Percentiles rank a stretch among this genome's conserved stretches.
Evolutionary conservation across 306 rosid species (phyloP).

Genomic region (Hippophae gyantsensis): DNA sequence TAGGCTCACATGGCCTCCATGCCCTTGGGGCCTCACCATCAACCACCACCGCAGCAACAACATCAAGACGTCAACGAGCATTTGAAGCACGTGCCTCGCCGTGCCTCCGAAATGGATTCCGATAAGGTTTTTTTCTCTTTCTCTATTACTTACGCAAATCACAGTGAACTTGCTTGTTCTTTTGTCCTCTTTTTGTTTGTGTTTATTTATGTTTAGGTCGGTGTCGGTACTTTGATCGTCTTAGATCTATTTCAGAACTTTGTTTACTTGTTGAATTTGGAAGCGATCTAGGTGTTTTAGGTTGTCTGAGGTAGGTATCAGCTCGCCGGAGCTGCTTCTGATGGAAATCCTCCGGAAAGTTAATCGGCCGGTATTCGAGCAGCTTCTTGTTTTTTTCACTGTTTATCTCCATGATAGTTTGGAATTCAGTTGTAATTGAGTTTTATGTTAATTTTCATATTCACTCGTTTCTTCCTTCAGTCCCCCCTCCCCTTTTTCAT

Average conservation of each 20-base stretch:
- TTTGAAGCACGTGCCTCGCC: conserved; percentile 30
- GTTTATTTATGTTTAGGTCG: conserved; percentile 7
- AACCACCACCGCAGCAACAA: conserved; percentile 26
- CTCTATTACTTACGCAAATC: conserved; percentile 5
- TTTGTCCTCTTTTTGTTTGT: no score
- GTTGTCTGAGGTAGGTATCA: conserved; percentile 16
- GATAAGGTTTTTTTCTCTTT: conserved; percentile 47
- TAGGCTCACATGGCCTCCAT: conserved; percentile 56
- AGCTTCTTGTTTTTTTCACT: neutral
- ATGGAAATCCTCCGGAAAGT: conserved; percentile 1
- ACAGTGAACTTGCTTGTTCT: neutral
- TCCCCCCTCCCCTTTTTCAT: neutral
- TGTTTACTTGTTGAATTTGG: conserved; percentile 21
- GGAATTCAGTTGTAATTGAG: neutral
- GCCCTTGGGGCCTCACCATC: conserved; percentile 63
- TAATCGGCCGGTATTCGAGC: neutral
- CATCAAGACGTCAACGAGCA: conserved; percentile 32
- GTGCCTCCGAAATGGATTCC: conserved; percentile 46
- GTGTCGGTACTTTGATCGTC: conserved; percentile 32
- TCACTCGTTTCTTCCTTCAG: neutral
- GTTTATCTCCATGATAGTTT: neutral
- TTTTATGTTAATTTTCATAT: neutral
- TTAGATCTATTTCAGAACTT: conserved; percentile 36
- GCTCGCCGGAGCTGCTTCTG: conserved; percentile 23
- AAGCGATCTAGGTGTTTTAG: conserved; percentile 36